These are phyloP conservation scores for Epithemia pelagica DNA, from an alignment of 108 stramenopile species.

Conservation along the genomic window DNA sequence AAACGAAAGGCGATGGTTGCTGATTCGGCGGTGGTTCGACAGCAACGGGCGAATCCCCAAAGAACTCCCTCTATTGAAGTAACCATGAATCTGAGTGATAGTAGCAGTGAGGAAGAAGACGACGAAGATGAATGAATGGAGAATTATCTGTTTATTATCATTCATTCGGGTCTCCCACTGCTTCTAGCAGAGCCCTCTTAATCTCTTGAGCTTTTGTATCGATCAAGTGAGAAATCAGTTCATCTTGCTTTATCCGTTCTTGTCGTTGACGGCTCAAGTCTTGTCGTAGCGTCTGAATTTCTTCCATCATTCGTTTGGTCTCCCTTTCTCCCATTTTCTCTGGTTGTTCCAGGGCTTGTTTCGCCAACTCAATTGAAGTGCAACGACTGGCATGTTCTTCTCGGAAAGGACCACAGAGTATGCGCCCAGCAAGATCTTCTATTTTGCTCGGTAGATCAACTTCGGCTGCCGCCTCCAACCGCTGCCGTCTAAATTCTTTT, in stretches of 20 bases:
- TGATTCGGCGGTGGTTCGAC: neutral
- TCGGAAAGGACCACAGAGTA: neutral
- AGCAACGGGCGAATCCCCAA: conserved; percentile 7
- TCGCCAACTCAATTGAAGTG: neutral
- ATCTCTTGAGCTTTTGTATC: neutral
- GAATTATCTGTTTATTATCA: neutral
- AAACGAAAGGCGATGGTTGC: conserved; percentile 14
- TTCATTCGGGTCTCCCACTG: neutral
- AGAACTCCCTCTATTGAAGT: conserved; percentile 10
- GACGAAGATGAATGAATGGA: conserved; percentile 26
- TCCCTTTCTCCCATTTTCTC: neutral
- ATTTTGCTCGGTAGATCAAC: neutral
- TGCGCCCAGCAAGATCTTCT: neutral
- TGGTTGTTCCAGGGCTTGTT: neutral
- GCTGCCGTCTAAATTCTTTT: neutral
- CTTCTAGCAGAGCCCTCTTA: neutral
- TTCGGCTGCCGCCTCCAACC: neutral
- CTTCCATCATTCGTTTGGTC: neutral
- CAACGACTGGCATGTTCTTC: neutral
- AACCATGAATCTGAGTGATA: conserved; percentile 78
- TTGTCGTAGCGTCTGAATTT: neutral
- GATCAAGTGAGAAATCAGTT: neutral
- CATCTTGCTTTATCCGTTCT: neutral
- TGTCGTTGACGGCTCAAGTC: neutral
- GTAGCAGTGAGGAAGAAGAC: conserved; percentile 38